Evolutionary conservation across 495 filamentous ascomycete species (phyloP).

Genomic region (Lindgomyces ingoldianus): DNA sequence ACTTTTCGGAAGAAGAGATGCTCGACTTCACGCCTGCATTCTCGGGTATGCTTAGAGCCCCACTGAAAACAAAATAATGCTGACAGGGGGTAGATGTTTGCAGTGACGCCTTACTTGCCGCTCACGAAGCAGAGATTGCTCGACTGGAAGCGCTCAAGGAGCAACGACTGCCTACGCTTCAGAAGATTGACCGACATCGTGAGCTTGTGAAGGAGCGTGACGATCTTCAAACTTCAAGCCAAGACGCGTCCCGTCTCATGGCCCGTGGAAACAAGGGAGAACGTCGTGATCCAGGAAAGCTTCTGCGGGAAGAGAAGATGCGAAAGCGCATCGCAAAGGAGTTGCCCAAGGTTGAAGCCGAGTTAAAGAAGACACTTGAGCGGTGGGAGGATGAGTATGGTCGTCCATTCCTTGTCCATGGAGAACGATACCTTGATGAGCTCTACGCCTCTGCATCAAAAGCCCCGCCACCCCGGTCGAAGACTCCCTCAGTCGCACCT

Average conservation of each 20-base stretch:
- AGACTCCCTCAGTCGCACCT: slow-evolving; percentile 62
- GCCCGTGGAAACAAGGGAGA: slow-evolving; percentile 84
- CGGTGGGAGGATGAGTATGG: slow-evolving; percentile 93
- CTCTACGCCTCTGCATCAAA: slow-evolving; percentile 65
- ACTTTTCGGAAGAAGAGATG: slow-evolving; percentile 97
- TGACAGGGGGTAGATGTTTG: slow-evolving; percentile 58
- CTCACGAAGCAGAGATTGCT: slow-evolving; percentile 85
- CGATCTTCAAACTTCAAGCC: slow-evolving; percentile 79
- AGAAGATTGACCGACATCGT: slow-evolving; percentile 80
- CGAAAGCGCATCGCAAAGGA: slow-evolving; percentile 94
- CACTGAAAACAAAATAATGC: slow-evolving; percentile 1
- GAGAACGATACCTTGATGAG: slow-evolving; percentile 82
- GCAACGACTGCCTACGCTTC: slow-evolving; percentile 80
- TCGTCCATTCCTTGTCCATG: slow-evolving; percentile 87
- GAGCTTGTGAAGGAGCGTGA: slow-evolving; percentile 84
- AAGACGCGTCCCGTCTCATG: slow-evolving; percentile 92
- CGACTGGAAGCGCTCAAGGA: slow-evolving; percentile 81
- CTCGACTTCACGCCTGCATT: slow-evolving; percentile 94
- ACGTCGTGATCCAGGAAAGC: slow-evolving; percentile 85
- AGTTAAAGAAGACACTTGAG: slow-evolving; percentile 78
- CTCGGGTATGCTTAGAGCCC: slow-evolving; percentile 58
- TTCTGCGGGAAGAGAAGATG: slow-evolving; percentile 98
- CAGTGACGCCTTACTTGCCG: slow-evolving; percentile 84
- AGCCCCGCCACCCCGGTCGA: slow-evolving; percentile 57
- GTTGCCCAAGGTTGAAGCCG: slow-evolving; percentile 82